These are phyloP conservation scores for Xerocomus brunneocitrinus DNA, from an alignment of 768 basidiomycete species.

Conservation along the genomic window DNA sequence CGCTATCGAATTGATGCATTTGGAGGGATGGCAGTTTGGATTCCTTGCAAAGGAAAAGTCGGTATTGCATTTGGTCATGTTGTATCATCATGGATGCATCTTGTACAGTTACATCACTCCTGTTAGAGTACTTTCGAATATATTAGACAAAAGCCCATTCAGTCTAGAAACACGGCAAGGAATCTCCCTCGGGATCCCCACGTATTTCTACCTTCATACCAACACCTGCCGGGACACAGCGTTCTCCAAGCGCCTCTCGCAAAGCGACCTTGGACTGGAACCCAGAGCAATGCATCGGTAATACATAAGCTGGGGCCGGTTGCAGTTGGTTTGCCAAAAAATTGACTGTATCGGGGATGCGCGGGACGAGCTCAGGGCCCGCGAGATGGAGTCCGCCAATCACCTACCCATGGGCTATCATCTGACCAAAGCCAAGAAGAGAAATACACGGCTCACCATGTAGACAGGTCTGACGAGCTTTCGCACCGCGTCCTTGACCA, in stretches of 20 bases:
- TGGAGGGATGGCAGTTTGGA: neutral
- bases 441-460: conserved; percentile 46
- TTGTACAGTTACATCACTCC: neutral
- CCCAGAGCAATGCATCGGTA: conserved; percentile 86
- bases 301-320: conserved; percentile 63
- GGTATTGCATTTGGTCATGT: neutral
- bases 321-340: conserved; percentile 58
- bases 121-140: neutral
- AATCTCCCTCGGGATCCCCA: conserved; percentile 41
- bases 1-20: conserved; percentile 1
- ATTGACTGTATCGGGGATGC: conserved; percentile 65
- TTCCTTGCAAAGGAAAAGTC: neutral
- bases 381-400: conserved; percentile 85
- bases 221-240: conserved; percentile 73
- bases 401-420: conserved; percentile 38
- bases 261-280: conserved; percentile 72
- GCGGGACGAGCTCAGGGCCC: conserved; percentile 55
- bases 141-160: neutral
- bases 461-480: conserved; percentile 66
- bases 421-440: neutral
- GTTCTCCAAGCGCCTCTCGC: conserved; percentile 64
- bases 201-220: conserved; percentile 60
- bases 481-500: conserved; percentile 62
- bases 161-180: conserved; percentile 14
- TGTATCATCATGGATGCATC: neutral